Conservation (phyloP, 1,284 basidiomycete genomes). For the Acaromyces ingoldii region DNA sequence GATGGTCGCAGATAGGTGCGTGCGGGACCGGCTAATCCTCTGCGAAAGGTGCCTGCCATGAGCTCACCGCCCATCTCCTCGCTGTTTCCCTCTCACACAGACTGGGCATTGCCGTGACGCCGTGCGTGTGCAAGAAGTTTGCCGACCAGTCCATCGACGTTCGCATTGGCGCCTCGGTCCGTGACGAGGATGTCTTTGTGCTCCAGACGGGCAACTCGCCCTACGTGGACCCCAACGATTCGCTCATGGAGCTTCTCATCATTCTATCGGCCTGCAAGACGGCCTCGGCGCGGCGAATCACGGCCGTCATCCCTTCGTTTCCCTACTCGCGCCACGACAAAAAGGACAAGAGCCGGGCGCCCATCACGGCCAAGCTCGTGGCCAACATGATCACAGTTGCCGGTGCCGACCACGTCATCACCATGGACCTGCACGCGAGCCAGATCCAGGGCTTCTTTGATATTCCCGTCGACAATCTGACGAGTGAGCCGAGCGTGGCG, state of each 20-base stretch:
- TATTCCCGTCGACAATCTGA: constrained; percentile 87
- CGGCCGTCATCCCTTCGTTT: constrained; percentile 95
- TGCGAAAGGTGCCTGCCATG: background rate
- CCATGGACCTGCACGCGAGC: constrained; percentile 95
- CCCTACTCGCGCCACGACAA: constrained; percentile 97
- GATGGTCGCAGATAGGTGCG: constrained; percentile 89
- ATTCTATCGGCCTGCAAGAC: constrained; percentile 93
- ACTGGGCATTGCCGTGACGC: constrained; percentile 82
- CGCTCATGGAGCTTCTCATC: constrained; percentile 66
- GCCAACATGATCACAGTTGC: constrained; percentile 96
- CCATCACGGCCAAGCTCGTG: constrained; percentile 96
- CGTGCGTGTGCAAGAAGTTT: constrained; percentile 89
- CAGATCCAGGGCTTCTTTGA: constrained; percentile 99
- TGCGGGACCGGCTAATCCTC: constrained; percentile 6
- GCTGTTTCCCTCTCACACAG: constrained; percentile 53
- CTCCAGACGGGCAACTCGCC: constrained; percentile 47
- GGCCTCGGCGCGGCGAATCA: constrained; percentile 89
- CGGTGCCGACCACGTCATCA: constrained; percentile 97
- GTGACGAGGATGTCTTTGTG: constrained; percentile 66
- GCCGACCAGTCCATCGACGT: constrained; percentile 74
- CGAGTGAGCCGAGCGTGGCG: constrained; percentile 39
- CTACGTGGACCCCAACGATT: constrained; percentile 47
- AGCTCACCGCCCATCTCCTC: background rate
- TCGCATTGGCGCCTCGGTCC: constrained; percentile 72
- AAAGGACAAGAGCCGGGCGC: constrained; percentile 93